phyloP scores from a whole-genome alignment of 345 rosid species.

The Gossypium arboreum region DNA sequence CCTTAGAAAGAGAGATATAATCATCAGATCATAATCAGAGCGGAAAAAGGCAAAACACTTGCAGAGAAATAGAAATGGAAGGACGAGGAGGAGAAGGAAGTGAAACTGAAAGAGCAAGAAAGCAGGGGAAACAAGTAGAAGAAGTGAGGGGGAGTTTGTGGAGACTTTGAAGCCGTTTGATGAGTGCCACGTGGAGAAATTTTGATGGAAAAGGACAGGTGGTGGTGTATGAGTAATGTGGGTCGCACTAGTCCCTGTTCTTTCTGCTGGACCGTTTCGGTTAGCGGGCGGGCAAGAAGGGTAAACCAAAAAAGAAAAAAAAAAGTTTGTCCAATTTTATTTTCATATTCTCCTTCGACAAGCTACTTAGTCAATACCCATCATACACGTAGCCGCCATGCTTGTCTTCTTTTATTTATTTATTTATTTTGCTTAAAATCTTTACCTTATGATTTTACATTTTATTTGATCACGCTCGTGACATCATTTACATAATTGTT shows the following conservation, averaged over 20 bases:
- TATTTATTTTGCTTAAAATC: too few relatives aligned
- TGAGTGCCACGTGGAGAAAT: conserved; percentile 2
- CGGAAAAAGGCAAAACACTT: too few relatives aligned
- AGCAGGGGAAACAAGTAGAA: neutral
- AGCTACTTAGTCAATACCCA: too few relatives aligned
- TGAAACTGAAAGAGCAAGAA: conserved; percentile 5
- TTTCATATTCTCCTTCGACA: too few relatives aligned
- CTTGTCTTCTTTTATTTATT: too few relatives aligned
- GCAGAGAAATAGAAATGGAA: too few relatives aligned
- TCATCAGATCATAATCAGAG: neutral
- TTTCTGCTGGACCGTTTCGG: conserved; percentile 1
- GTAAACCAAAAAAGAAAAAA: too few relatives aligned
- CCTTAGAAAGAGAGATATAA: neutral
- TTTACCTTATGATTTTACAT: too few relatives aligned
- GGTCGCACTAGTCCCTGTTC: neutral
- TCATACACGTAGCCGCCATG: too few relatives aligned
- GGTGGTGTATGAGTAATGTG: neutral
- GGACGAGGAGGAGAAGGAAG: neutral
- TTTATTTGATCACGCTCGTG: too few relatives aligned
- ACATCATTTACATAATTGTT: too few relatives aligned
- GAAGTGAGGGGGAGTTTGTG: neutral
- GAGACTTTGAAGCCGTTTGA: neutral
- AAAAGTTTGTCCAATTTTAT: too few relatives aligned
- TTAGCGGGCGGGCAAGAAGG: neutral
- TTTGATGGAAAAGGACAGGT: neutral